phyloP scores from a whole-genome alignment of 2,329 filamentous ascomycete genomes.

The Rasamsonia emersonii region DNA sequence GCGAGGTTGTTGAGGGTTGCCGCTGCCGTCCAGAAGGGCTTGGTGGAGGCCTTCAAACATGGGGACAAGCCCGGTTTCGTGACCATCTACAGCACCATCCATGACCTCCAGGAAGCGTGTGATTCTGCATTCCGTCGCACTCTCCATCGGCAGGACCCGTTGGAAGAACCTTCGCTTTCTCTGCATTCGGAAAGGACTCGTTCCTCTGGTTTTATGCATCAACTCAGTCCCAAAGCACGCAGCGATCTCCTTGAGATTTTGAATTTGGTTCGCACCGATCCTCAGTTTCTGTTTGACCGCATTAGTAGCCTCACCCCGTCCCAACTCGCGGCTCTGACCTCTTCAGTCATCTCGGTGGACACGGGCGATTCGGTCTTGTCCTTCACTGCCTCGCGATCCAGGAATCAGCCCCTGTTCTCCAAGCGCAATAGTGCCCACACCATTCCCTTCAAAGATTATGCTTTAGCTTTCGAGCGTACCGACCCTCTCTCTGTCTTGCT shows the following conservation, averaged over 20 bases:
- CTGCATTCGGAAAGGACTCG: slow-evolving; percentile 30
- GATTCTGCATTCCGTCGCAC: slow-evolving; percentile 25
- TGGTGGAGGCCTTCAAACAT: slow-evolving; percentile 38
- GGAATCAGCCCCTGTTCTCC: slow-evolving; percentile 40
- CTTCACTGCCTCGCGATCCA: slow-evolving; percentile 47
- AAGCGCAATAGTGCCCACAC: slow-evolving; percentile 39
- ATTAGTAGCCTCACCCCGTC: slow-evolving; percentile 65
- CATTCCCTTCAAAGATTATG: slow-evolving; percentile 65
- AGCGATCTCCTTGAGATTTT: slow-evolving; percentile 72
- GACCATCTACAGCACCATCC: slow-evolving; percentile 34
- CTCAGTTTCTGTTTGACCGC: slow-evolving; percentile 77
- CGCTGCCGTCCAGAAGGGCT: slow-evolving; percentile 33
- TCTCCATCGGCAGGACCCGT: slow-evolving; percentile 25
- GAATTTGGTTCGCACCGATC: slow-evolving; percentile 72
- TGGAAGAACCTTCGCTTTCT: slow-evolving; percentile 19
- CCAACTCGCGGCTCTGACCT: slow-evolving; percentile 69
- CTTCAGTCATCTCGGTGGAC: slow-evolving; percentile 70
- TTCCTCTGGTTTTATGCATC: slow-evolving; percentile 40
- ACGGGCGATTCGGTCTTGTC: slow-evolving; percentile 75
- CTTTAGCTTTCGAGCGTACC: slow-evolving; percentile 80
- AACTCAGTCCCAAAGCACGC: slow-evolving; percentile 66
- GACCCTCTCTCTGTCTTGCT: slow-evolving; percentile 78
- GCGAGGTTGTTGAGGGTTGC: slow-evolving; percentile 34
- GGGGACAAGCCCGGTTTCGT: slow-evolving; percentile 38
- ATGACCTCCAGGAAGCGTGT: slow-evolving; percentile 37